phyloP scores from a whole-genome alignment of 106 monocot genomes.

The Cymbidium sinense region DNA sequence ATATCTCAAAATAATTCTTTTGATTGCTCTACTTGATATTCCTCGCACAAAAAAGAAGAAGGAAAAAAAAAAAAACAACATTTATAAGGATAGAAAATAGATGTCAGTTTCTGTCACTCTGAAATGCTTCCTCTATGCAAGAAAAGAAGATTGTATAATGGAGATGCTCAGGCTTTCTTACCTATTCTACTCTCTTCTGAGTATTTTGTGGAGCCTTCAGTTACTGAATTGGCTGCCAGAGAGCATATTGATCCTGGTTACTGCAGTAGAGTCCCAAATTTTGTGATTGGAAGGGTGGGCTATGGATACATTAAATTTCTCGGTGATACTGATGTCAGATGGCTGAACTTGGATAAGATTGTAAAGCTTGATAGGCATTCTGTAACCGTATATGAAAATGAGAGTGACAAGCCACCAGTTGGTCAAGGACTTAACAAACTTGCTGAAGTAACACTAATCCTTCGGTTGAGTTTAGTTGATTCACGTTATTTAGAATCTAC shows the following conservation, averaged over 20 bases:
- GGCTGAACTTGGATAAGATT: constrained; percentile 56
- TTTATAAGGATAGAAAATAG: neutral
- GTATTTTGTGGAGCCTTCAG: constrained; percentile 60
- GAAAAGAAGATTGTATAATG: constrained; percentile 9
- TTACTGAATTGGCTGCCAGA: constrained; percentile 43
- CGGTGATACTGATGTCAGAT: constrained; percentile 68
- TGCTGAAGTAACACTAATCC: constrained; percentile 73
- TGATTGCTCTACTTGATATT: neutral
- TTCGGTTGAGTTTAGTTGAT: constrained; percentile 12
- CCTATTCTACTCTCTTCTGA: constrained; percentile 45
- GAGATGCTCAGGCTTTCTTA: constrained; percentile 15
- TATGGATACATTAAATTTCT: constrained; percentile 61
- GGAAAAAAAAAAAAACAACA: neutral
- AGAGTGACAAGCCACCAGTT: constrained; percentile 57
- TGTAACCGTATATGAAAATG: constrained; percentile 69
- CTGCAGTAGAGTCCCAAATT: constrained; percentile 65
- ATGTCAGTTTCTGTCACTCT: neutral
- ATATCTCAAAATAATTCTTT: neutral
- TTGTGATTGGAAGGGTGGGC: constrained; percentile 67
- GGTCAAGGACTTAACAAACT: constrained; percentile 86
- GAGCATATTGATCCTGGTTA: constrained; percentile 57
- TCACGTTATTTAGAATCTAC: constrained; percentile 4
- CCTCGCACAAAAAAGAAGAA: neutral
- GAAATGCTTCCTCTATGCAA: constrained; percentile 5
- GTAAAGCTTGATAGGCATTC: constrained; percentile 62